These are phyloP conservation scores for Tulasnella sp. DNA, from an alignment of 768 basidiomycete species.

Conservation along the genomic window DNA sequence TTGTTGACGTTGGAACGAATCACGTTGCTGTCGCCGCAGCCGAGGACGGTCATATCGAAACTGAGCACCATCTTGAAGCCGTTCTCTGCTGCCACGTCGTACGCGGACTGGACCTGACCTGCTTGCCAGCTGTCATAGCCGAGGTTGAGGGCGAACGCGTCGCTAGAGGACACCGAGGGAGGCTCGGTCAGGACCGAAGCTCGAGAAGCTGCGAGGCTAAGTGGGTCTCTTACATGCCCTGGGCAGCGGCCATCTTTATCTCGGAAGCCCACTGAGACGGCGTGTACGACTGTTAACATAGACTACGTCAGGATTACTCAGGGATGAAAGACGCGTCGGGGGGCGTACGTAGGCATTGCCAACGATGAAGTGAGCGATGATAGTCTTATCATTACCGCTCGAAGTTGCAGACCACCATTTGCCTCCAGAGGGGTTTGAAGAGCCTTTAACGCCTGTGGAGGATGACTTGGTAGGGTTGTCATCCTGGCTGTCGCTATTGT, in stretches of 20 bases:
- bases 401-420: not conserved
- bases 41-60: constrained; percentile 39
- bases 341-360: constrained; percentile 35
- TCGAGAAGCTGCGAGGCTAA: not conserved
- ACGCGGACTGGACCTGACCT: constrained; percentile 38
- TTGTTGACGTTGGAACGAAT: constrained; percentile 31
- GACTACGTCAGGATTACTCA: not conserved
- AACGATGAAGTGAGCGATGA: constrained; percentile 31
- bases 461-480: not conserved
- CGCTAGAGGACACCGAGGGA: constrained; percentile 27
- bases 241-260: constrained; percentile 36
- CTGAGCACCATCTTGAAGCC: constrained; percentile 42
- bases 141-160: constrained; percentile 44
- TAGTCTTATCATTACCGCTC: not conserved
- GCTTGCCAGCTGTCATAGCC: constrained; percentile 41
- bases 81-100: constrained; percentile 37
- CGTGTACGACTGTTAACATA: constrained; percentile 33
- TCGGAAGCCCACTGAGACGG: constrained; percentile 38
- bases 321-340: not conserved
- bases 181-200: constrained; percentile 1
- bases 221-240: constrained; percentile 35
- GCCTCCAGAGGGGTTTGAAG: not conserved
- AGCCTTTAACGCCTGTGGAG: not conserved
- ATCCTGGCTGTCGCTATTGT: not conserved
- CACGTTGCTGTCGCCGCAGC: constrained; percentile 28